Evolutionary conservation across 208 protist genomes (phyloP), one percentile per base, ranked within the genome.

Genomic region (Leishmania aethiopica): DNA sequence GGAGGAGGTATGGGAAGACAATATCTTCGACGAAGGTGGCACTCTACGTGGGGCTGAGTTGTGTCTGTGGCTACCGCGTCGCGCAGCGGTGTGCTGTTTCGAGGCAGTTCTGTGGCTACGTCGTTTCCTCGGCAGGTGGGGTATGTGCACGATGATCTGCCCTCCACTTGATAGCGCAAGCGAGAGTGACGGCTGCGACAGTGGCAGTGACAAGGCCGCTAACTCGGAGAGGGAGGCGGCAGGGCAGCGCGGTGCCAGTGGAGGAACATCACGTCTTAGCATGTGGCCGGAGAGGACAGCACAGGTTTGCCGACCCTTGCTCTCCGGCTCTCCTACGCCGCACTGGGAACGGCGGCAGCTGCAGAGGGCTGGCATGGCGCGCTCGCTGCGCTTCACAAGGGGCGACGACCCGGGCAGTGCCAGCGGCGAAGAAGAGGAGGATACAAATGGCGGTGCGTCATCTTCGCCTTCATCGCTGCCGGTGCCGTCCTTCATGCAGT

Each of bases 21-120:
- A 80, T 37, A 55, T 80, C 28, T 72, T 80, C 45, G 77, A 80
- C 45, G 77, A 80, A 53, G 77, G 35, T 13, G 77, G 77, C 25
- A n/a, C 60, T n/a, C 28, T 72, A 15, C 32, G 3, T 17, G 47
- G 10, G 5, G 59, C 47, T 51, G 77, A 37, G 77, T 0, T 80
- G 47, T 70, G n/a, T 32, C 75, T 60, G 37, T 78, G 75, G 55
- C 37, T 78, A 47, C 53, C 28, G 49, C 57, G 75, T 22, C 75
- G 19, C 47, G 32, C 28, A 19, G 37, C 55, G 11, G 28, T 10
- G 70, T 51, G 70, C 28, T 53, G 42, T 19, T 5, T 45, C 45
- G 37, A 28, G 42, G 42, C 15, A 22, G 25, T 53, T 55, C 45
- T 17, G 40, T 55, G 70, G 22, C 40, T 74, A 55, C 70, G 70